phyloP scores from a whole-genome alignment of 2,329 filamentous ascomycete species.

The Ophiostoma novo-ulmi region DNA sequence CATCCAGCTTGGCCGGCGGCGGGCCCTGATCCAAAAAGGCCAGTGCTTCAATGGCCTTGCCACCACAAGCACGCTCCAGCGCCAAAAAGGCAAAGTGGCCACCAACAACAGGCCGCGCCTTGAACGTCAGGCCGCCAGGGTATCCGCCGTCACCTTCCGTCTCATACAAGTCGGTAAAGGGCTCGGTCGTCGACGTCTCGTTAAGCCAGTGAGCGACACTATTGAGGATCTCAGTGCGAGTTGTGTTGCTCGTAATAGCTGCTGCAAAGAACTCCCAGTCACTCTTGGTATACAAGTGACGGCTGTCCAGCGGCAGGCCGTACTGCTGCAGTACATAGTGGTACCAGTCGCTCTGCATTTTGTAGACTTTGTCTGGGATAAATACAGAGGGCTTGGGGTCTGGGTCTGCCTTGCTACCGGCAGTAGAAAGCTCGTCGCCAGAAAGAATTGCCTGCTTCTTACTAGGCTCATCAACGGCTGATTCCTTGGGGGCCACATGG shows the following conservation, averaged over 20 bases:
- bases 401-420: slow-evolving; percentile 21
- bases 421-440: not conserved
- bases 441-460: slow-evolving; percentile 19
- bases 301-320: slow-evolving; percentile 73
- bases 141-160: slow-evolving; percentile 73
- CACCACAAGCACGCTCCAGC: slow-evolving; percentile 73
- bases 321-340: slow-evolving; percentile 72
- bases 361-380: slow-evolving; percentile 71
- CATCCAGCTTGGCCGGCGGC: slow-evolving; percentile 26
- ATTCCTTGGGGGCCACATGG: slow-evolving; percentile 27
- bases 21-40: slow-evolving; percentile 42
- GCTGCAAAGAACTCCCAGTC: slow-evolving; percentile 91
- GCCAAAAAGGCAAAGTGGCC: slow-evolving; percentile 82
- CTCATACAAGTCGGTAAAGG: slow-evolving; percentile 76
- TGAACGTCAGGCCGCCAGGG: slow-evolving; percentile 68
- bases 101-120: slow-evolving; percentile 76
- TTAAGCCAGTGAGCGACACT: slow-evolving; percentile 77
- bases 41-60: slow-evolving; percentile 57
- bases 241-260: slow-evolving; percentile 64
- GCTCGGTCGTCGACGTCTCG: slow-evolving; percentile 69
- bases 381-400: slow-evolving; percentile 41
- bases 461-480: slow-evolving; percentile 26
- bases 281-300: slow-evolving; percentile 80
- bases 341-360: slow-evolving; percentile 77
- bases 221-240: slow-evolving; percentile 66